Base-by-base conservation (phyloP, 2,329 filamentous ascomycete genomes). In the Fusarium mexicanum region DNA sequence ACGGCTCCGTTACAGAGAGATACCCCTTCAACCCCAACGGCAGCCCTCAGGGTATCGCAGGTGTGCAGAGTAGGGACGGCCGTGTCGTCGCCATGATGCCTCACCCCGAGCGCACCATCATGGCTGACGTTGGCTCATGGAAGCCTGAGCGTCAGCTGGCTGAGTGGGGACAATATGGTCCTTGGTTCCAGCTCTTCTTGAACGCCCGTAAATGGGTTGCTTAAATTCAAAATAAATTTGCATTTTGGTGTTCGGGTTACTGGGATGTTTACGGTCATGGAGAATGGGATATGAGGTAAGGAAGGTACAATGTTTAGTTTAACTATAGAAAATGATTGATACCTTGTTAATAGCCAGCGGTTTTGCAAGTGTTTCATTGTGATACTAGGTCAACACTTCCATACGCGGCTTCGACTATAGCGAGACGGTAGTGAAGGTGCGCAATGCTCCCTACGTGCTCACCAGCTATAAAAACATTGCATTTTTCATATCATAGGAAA, bases 11-110 rank as follows among this genome's bases (percentile, higher is more conserved):
- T 6, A 96, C 96, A 3, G 93, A 95, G 83, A 86, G 86, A 76
- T 99, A 98, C 80, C 96, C 96, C 2, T 93, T 88, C 84, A 98
- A 98, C 85, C 90, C 87, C 59, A 98, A 97, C 84, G 95, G 95
- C 60, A 94, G 92, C 80, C 93, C 94, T 2, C 87, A 89, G 71
- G 95, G 94, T 79, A 93, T 98, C 73, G 93, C 95, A 2, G 94
- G 92, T 80, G 92, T 97, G 33, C 87, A 92, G 76, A 95, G 90
- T 77, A 88, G 86, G 48, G 92, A 97, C 80, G 95, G 95, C 18
- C 89, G 94, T 65, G 93, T 97, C 3, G 83, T 98, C 76, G 94
- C 94, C 12, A 90, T 98, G 85, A 98, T 98, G 95, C 95, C 95
- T 70, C 95, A 98, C 82, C 95, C 95, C 2, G 95, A 98, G 85